These are phyloP conservation scores for Pythium chondricola DNA, from an alignment of 352 stramenopile genomes.

Conservation along the genomic window DNA sequence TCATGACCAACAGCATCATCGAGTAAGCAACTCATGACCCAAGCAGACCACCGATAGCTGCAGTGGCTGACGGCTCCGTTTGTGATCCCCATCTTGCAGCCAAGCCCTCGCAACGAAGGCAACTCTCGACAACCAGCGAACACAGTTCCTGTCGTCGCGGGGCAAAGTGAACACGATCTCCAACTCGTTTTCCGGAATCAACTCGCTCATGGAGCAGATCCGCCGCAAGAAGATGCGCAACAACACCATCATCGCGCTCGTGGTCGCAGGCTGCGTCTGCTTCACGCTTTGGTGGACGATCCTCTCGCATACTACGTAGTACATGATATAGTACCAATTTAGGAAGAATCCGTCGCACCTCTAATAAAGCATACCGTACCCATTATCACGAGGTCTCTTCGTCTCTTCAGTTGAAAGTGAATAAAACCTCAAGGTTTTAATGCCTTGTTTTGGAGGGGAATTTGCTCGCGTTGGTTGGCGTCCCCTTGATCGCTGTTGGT, in stretches of 20 bases:
- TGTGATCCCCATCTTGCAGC: conserved; percentile 17
- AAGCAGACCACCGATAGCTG: too few relatives aligned
- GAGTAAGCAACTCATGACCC: too few relatives aligned
- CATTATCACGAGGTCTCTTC: too few relatives aligned
- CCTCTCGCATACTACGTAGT: conserved; percentile 54
- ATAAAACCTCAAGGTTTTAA: conserved; percentile 8
- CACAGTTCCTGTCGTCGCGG: conserved; percentile 79
- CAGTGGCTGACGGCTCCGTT: too few relatives aligned
- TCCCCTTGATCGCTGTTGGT: too few relatives aligned
- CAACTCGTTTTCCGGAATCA: conserved; percentile 92
- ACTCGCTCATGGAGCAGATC: conserved; percentile 95
- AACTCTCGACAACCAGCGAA: conserved; percentile 87
- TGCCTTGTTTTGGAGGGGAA: conserved; percentile 5
- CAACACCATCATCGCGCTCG: conserved; percentile 94
- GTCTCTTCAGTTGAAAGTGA: conserved; percentile 8
- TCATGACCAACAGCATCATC: conserved; percentile 79
- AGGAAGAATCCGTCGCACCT: too few relatives aligned
- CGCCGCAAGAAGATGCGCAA: conserved; percentile 95
- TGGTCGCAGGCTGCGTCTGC: conserved; percentile 94
- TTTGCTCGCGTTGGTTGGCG: not conserved
- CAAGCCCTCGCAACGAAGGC: conserved; percentile 83
- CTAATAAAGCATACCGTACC: too few relatives aligned
- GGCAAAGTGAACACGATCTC: conserved; percentile 81
- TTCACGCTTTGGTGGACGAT: conserved; percentile 96
- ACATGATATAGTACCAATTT: conserved; percentile 6